Evolutionary conservation across 495 filamentous ascomycete genomes (phyloP).

Genomic region (Thermothielavioides terrestris): DNA sequence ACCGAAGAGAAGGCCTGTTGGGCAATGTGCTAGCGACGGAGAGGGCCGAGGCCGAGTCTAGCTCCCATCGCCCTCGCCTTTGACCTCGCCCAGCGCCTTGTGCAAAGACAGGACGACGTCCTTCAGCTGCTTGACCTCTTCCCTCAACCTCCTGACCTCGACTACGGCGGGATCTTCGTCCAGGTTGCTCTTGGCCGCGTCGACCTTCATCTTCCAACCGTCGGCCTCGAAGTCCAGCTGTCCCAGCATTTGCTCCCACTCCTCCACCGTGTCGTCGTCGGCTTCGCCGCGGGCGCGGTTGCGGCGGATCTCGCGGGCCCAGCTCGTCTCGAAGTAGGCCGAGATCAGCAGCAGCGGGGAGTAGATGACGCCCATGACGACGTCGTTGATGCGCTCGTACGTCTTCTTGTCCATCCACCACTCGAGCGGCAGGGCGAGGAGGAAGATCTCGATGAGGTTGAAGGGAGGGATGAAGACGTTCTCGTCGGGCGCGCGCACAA

Average conservation of each 20-base stretch:
- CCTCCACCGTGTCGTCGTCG: slow-evolving; percentile 82
- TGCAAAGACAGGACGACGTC: slow-evolving; percentile 26
- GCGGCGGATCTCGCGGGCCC: slow-evolving; percentile 55
- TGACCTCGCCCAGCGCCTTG: slow-evolving; percentile 1
- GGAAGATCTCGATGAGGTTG: slow-evolving; percentile 84
- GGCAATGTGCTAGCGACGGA: too few relatives aligned
- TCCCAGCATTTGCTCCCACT: slow-evolving; percentile 78
- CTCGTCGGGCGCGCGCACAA: slow-evolving; percentile 92
- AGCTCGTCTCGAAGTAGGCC: slow-evolving; percentile 62
- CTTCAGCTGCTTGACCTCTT: slow-evolving; percentile 62
- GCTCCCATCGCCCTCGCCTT: not conserved
- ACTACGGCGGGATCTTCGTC: slow-evolving; percentile 58
- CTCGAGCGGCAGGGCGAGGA: slow-evolving; percentile 73
- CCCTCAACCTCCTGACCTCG: slow-evolving; percentile 59
- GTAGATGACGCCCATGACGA: slow-evolving; percentile 80
- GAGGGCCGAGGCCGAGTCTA: not conserved
- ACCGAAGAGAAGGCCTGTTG: too few relatives aligned
- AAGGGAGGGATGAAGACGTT: slow-evolving; percentile 96
- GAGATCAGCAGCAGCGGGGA: slow-evolving; percentile 73
- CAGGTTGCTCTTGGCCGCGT: slow-evolving; percentile 65
- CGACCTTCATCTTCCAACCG: slow-evolving; percentile 70
- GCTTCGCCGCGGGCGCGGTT: slow-evolving; percentile 75
- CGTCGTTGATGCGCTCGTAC: slow-evolving; percentile 76
- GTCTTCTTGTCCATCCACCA: slow-evolving; percentile 73
- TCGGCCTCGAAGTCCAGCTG: slow-evolving; percentile 70